These are phyloP conservation scores for Phlyctochytrium bullatum DNA, from an alignment of 192 early-diverging fungal genomes.

Conservation along the genomic window DNA sequence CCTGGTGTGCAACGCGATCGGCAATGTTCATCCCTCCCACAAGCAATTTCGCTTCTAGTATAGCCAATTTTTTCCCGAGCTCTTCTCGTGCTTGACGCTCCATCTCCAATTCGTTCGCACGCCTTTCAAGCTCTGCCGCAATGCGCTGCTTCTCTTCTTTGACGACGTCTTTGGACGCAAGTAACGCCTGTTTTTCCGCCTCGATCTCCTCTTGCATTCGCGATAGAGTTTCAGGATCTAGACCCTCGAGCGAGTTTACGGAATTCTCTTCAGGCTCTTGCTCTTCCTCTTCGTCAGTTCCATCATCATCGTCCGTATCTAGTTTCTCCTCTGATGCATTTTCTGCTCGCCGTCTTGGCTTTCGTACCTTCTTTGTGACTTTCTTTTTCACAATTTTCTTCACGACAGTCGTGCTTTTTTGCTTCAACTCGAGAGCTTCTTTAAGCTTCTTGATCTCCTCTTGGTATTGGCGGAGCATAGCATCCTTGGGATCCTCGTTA, in stretches of 20 bases:
- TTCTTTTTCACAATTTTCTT: conserved; percentile 52
- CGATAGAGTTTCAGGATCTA: conserved; percentile 54
- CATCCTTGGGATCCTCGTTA: conserved; percentile 67
- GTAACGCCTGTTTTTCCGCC: conserved; percentile 45
- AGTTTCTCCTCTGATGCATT: neutral
- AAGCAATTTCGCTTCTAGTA: conserved; percentile 56
- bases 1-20: conserved; percentile 49
- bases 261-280: conserved; percentile 20
- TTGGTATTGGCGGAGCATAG: conserved; percentile 65
- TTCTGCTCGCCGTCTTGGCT: conserved; percentile 7
- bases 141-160: conserved; percentile 54
- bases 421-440: conserved; percentile 45
- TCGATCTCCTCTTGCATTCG: conserved; percentile 56
- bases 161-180: conserved; percentile 58
- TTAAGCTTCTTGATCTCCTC: conserved; percentile 59
- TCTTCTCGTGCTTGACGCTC: conserved; percentile 47
- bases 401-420: conserved; percentile 37
- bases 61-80: conserved; percentile 41
- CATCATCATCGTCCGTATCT: conserved; percentile 24
- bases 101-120: conserved; percentile 47
- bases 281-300: conserved; percentile 29
- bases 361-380: conserved; percentile 48
- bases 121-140: conserved; percentile 47
- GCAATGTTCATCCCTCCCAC: conserved; percentile 59
- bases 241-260: conserved; percentile 31